Evolutionary conservation across 148 eudicot genomes (phyloP), one percentile per base, ranked within the genome.

Genomic region (Rheum nobile): DNA sequence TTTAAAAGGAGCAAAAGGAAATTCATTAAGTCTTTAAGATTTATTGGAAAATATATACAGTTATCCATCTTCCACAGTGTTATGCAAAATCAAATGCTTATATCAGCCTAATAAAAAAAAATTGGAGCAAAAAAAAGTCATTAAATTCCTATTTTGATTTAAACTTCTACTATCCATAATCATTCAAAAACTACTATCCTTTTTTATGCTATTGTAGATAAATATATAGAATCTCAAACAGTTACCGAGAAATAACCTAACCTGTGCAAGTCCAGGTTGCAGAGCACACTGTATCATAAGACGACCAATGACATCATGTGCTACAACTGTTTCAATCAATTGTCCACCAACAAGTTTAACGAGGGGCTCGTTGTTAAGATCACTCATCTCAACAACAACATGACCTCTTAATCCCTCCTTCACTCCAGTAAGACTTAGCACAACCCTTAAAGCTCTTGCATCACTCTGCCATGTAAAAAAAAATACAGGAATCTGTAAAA

Each of bases 201-300:
- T 9, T 57, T 57, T 57, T 8, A 16, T 26, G 65, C 65, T 26
- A 57, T 57, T 24, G 65, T 57, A 57, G 32, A 57, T 8, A 57
- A 28, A 57, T 28, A 24, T 10, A 24, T 22, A 3, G 21, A 47
- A 48, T 48, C 55, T 48, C 22, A 48, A n/a, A 41, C 10, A 4
- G 43, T n/a, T 16, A 48, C 14, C 21, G 22, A 48, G 55, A 48
- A 67, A 10, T 21, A 75, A 74, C 74, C 47, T 41, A 42, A 93
- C 98, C 97, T 90, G 98, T 39, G 98, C 96, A 83, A 93, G 96
- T 75, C 98, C 98, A 76, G 98, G 98, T 82, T 93, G 98, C 32
- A 93, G 79, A 80, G 98, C 98, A 84, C 98, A 93, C 68, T 93
- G 96, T 84, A 93, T 93, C 98, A 93, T 93, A 80, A 93, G 82